Conservation (phyloP, 139 green algal genomes). For the Closterium sp. region DNA sequence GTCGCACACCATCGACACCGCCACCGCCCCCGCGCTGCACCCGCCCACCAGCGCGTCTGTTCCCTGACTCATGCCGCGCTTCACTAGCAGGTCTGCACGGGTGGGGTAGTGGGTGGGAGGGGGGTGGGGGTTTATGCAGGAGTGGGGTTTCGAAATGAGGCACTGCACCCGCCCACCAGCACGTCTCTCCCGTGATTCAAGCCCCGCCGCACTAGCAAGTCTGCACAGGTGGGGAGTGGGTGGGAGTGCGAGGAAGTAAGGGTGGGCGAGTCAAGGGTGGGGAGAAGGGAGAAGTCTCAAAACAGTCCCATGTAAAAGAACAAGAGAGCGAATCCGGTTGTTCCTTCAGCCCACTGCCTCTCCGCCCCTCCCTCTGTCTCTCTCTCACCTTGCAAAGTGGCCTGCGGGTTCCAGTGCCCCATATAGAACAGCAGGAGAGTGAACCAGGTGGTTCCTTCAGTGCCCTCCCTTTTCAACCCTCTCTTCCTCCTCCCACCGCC, state of each 20-base stretch:
- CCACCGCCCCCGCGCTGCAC: background rate
- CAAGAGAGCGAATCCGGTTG: background rate
- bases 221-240: background rate
- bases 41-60: background rate
- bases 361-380: background rate
- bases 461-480: too few relatives aligned
- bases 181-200: too few relatives aligned
- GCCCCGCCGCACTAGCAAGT: too few relatives aligned
- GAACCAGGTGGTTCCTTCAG: too few relatives aligned
- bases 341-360: background rate
- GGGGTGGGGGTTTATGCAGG: too few relatives aligned
- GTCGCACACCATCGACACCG: background rate
- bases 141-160: too few relatives aligned
- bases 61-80: background rate
- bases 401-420: conserved; percentile 2
- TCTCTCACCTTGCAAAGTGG: background rate
- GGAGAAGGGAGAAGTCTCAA: too few relatives aligned
- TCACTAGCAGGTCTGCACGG: background rate
- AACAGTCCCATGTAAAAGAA: background rate
- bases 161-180: too few relatives aligned
- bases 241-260: too few relatives aligned
- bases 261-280: too few relatives aligned
- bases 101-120: background rate
- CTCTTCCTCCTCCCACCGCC: background rate
- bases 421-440: background rate